A percentile compares a stretch with the other conserved stretches of the same genome.
Conservation (phyloP, 1,284 basidiomycete genomes). For the Peniophora sp. region DNA sequence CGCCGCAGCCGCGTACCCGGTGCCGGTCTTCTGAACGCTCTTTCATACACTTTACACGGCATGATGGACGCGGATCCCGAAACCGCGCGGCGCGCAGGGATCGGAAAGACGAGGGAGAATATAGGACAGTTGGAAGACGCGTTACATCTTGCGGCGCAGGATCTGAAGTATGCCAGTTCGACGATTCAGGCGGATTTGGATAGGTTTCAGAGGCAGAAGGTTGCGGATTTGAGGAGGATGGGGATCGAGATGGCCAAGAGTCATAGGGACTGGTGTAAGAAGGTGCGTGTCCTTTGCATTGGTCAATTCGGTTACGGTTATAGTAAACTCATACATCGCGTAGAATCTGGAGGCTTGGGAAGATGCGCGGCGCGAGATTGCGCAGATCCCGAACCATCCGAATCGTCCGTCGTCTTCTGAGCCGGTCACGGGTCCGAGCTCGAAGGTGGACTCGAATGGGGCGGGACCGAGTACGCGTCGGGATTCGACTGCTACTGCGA, state of each 20-base stretch:
- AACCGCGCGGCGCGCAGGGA: conserved; percentile 85
- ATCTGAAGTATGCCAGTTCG: conserved; percentile 91
- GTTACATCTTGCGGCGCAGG: conserved; percentile 81
- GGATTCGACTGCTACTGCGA: conserved; percentile 55
- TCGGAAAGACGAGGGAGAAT: conserved; percentile 89
- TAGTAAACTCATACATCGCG: conserved; percentile 6
- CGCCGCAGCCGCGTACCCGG: conserved; percentile 58
- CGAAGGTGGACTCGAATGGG: conserved; percentile 15
- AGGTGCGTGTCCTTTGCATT: conserved; percentile 46
- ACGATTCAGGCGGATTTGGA: conserved; percentile 98
- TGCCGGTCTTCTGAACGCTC: conserved; percentile 84
- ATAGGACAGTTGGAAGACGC: conserved; percentile 89
- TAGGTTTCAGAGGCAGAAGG: conserved; percentile 97
- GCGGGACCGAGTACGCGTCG: conserved; percentile 14
- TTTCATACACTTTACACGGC: conserved; percentile 91
- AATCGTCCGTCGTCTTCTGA: conserved; percentile 49
- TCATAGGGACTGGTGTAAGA: conserved; percentile 93
- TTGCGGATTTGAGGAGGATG: conserved; percentile 92
- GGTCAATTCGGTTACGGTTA: conserved; percentile 2
- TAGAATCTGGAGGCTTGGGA: conserved; percentile 97
- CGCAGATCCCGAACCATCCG: conserved; percentile 83
- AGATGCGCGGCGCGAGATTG: conserved; percentile 87
- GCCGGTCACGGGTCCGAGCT: conserved; percentile 20
- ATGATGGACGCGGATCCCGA: conserved; percentile 99
- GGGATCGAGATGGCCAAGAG: conserved; percentile 82